Conservation (phyloP, 805 yeast species). For the Zygotorulaspora florentina region DNA sequence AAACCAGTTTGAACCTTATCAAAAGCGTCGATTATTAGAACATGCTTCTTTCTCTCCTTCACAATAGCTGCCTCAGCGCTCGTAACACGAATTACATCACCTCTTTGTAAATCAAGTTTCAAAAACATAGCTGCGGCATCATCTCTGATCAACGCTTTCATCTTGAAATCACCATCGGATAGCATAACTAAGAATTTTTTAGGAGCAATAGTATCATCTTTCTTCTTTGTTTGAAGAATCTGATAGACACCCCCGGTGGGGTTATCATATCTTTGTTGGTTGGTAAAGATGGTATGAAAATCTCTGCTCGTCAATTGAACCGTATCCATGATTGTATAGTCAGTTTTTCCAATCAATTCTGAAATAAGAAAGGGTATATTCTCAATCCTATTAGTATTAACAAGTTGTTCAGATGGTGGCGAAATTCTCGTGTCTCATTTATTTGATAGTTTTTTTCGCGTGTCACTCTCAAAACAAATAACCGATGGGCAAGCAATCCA, state of each 20-base stretch:
- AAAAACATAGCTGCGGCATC: constrained; percentile 43
- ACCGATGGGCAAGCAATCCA: neutral
- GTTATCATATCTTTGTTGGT: constrained; percentile 28
- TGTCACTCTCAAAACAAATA: constrained; percentile 3
- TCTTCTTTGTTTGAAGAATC: constrained; percentile 31
- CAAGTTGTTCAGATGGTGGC: constrained; percentile 6
- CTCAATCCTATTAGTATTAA: neutral
- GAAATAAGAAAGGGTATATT: neutral
- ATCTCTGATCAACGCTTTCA: constrained; percentile 53
- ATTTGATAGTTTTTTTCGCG: constrained; percentile 5
- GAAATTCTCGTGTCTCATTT: constrained; percentile 4
- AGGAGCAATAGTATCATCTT: constrained; percentile 27
- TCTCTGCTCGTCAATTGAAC: constrained; percentile 27
- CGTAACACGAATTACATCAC: constrained; percentile 32
- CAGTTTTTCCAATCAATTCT: neutral
- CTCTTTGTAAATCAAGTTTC: constrained; percentile 45
- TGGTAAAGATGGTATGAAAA: constrained; percentile 29
- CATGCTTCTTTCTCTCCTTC: constrained; percentile 42
- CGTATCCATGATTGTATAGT: constrained; percentile 15
- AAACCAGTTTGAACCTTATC: constrained; percentile 41
- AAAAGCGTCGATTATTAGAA: constrained; percentile 45
- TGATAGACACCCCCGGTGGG: constrained; percentile 34
- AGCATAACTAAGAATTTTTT: constrained; percentile 39
- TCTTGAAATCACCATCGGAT: constrained; percentile 48
- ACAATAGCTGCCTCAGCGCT: constrained; percentile 35